Base-by-base conservation (phyloP, 768 basidiomycete species). In the Lentinula guzmanii region DNA sequence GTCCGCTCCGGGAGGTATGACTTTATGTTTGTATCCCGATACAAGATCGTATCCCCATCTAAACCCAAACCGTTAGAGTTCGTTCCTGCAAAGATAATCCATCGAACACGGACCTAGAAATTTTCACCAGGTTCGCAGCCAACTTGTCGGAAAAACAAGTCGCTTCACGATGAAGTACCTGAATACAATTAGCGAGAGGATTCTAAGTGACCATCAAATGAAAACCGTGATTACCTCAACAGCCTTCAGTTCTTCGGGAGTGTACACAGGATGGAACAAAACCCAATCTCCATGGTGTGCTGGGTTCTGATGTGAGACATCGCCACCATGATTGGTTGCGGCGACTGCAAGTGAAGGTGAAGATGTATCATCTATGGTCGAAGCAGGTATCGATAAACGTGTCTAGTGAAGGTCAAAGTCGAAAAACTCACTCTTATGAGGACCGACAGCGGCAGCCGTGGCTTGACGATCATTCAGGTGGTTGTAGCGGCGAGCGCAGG, bases 201-300 rank as follows among this genome's bases (percentile, higher is more conserved):
- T 6, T 34, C 13, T 5, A 35, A 7, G 34, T 39, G 15, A 15
- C 11, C 51, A 15, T 11, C 37, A 33, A 63, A 57, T 42, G 41
- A 56, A 55, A 60, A 43, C 9, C 9, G 13, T 8, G 62, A 74
- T 54, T 67, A 89, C 91, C 72, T 90, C 77, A 15, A 92, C 91
- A 13, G 90, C 82, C 64, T 76, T 85, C 54, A 93, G 70, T 68
- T 93, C 92, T 41, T 84, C 84, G 16, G 76, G 71, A 5, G 90
- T 84, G 71, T 98, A 98, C 1, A 96, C 94, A 0, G 95, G 95
- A 69, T 96, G 93, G 70, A 94, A 93, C 1, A 97, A 75, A 10
- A 96, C 93, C 93, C 94, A 97, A 67, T 91, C 90, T 2, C 91
- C 91, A 43, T 77, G 80, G 54, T 43, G n/a, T 16, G 85, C 71